Evolutionary conservation across 2,329 filamentous ascomycete species (phyloP).

Genomic region (Aspergillus pseudoglaucus): DNA sequence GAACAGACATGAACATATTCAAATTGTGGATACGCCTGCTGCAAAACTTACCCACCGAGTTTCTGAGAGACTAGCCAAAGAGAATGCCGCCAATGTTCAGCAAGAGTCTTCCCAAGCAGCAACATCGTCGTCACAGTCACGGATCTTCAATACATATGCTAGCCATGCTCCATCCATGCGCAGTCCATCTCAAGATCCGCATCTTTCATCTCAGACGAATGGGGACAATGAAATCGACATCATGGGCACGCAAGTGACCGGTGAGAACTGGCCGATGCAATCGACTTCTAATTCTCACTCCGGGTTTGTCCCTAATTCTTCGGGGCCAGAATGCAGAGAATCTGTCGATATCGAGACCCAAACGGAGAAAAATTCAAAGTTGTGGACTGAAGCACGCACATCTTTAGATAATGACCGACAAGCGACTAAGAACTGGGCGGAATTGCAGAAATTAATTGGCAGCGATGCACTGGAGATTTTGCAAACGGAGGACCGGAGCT

Average conservation of each 20-base stretch:
- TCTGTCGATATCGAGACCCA: constrained; percentile 3
- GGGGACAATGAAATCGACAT: constrained; percentile 9
- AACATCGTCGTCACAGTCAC: constrained; percentile 29
- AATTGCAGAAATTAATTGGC: too few relatives aligned
- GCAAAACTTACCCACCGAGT: constrained; percentile 7
- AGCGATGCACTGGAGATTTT: too few relatives aligned
- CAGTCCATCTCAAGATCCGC: constrained; percentile 12
- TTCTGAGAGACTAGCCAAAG: neutral
- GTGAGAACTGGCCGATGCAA: constrained; percentile 11
- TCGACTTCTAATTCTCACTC: constrained; percentile 11
- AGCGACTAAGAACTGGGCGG: too few relatives aligned
- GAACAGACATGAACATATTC: constrained; percentile 15
- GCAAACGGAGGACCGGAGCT: too few relatives aligned
- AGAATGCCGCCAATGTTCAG: constrained; percentile 1
- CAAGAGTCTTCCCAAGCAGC: constrained; percentile 15
- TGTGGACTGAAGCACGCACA: too few relatives aligned
- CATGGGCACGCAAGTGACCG: constrained; percentile 17
- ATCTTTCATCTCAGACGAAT: constrained; percentile 5
- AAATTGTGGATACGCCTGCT: constrained; percentile 27
- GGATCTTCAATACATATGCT: constrained; percentile 27
- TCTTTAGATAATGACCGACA: too few relatives aligned
- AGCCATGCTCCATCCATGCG: constrained; percentile 14
- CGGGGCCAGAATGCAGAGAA: constrained; percentile 12
- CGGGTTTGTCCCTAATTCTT: constrained; percentile 19
- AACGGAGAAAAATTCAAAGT: constrained; percentile 11